Percentiles rank a stretch among this genome's conserved stretches.
These are phyloP conservation scores for Mycena polygramma DNA, from an alignment of 768 basidiomycete species.

Conservation along the genomic window DNA sequence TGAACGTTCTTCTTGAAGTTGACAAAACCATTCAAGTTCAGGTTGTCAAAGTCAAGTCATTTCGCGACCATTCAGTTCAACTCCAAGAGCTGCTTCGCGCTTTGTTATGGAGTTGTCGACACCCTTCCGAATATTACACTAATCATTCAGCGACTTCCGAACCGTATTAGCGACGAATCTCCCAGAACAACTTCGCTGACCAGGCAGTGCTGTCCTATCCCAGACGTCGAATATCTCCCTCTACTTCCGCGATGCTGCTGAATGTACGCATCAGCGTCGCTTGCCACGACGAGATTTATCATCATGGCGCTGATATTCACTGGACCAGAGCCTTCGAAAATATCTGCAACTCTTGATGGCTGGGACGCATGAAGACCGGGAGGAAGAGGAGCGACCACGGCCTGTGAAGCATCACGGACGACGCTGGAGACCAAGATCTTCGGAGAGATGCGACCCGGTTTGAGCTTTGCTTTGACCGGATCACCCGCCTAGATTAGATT, in stretches of 20 bases:
- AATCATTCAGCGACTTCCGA: background rate
- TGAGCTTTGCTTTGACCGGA: background rate
- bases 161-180: conserved; percentile 13
- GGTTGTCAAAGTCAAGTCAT: background rate
- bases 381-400: background rate
- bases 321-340: background rate
- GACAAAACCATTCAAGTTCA: too few relatives aligned
- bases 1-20: too few relatives aligned
- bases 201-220: conserved; percentile 7
- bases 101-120: background rate
- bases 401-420: conserved; percentile 1
- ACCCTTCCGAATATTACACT: background rate
- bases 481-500: conserved; percentile 23
- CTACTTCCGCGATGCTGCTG: background rate
- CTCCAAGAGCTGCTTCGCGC: conserved; percentile 4
- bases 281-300: conserved; percentile 5
- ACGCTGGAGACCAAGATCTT: conserved; percentile 1
- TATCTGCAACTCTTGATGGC: background rate
- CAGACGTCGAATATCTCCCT: background rate
- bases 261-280: conserved; percentile 12
- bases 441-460: background rate
- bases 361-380: background rate
- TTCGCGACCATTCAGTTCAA: background rate
- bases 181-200: background rate
- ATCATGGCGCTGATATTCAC: background rate